Percentiles rank a stretch among this genome's conserved stretches.
Evolutionary conservation across 768 basidiomycete genomes (phyloP).

Genomic region (Piloderma croceum): DNA sequence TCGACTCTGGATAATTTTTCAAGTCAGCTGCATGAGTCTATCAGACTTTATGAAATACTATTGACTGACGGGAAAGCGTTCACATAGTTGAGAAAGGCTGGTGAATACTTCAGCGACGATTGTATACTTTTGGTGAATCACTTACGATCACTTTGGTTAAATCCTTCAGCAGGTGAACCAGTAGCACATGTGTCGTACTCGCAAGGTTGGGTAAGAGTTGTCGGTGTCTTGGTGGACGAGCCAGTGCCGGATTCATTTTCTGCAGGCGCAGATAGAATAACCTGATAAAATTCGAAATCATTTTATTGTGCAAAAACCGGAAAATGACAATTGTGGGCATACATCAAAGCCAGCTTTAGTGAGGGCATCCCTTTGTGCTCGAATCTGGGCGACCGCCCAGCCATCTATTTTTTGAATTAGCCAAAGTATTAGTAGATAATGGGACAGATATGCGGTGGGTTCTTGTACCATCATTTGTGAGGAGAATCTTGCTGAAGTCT

Average conservation of each 20-base stretch:
- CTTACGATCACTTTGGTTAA: slow-evolving; percentile 22
- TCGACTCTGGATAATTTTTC: slow-evolving; percentile 21
- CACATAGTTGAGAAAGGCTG: slow-evolving; percentile 31
- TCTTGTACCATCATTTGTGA: too few species aligned
- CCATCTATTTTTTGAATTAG: too few species aligned
- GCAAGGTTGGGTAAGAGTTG: slow-evolving; percentile 22
- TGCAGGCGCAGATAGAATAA: slow-evolving; percentile 27
- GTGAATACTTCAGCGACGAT: neutral
- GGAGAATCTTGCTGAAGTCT: too few species aligned
- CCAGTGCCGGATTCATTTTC: slow-evolving; percentile 30
- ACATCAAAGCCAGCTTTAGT: slow-evolving; percentile 21
- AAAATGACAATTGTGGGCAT: slow-evolving; percentile 1
- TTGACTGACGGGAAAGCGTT: slow-evolving; percentile 28
- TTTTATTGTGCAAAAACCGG: neutral
- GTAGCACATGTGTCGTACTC: slow-evolving; percentile 28
- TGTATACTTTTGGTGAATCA: neutral
- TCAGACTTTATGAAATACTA: too few species aligned
- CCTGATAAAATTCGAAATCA: slow-evolving; percentile 9
- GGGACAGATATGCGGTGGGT: too few species aligned
- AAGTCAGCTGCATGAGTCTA: too few species aligned
- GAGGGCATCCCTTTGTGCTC: slow-evolving; percentile 23
- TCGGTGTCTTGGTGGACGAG: slow-evolving; percentile 21
- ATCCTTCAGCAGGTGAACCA: slow-evolving; percentile 26
- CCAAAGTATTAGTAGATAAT: too few species aligned
- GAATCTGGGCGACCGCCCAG: slow-evolving; percentile 28